phyloP scores from a whole-genome alignment of 108 stramenopile species.

The Epipyxis sp. region DNA sequence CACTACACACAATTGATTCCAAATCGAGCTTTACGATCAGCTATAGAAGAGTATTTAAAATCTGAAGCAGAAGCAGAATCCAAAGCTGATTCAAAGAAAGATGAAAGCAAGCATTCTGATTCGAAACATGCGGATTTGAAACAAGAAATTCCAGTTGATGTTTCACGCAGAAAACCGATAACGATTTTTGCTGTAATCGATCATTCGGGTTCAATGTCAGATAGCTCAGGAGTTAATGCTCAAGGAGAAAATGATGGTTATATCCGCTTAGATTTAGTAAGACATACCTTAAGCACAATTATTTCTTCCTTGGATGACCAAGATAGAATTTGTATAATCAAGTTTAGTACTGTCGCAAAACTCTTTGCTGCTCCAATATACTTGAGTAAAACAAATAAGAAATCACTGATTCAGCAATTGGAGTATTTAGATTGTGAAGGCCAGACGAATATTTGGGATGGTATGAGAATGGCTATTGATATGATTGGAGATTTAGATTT shows the following conservation, averaged over 20 bases:
- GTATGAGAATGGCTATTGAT: not conserved
- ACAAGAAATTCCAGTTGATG: not conserved
- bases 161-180: not conserved
- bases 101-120: not conserved
- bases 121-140: too few species aligned
- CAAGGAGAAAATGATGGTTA: not conserved
- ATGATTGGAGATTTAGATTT: not conserved
- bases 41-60: not conserved
- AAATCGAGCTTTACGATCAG: not conserved
- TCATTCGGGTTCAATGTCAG: conserved; percentile 6
- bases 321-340: conserved; percentile 17
- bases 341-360: not conserved
- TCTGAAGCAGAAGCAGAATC: not conserved
- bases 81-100: not conserved
- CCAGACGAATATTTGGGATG: conserved; percentile 32
- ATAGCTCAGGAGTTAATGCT: not conserved
- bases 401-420: not conserved
- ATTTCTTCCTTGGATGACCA: not conserved
- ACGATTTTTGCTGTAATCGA: conserved; percentile 5
- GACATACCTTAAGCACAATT: conserved; percentile 21
- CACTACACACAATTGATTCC: conserved; percentile 32
- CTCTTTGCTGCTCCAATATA: not conserved
- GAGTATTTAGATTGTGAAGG: not conserved
- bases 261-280: conserved; percentile 12
- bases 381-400: not conserved